phyloP scores from a whole-genome alignment of 345 rosid species.

The Moricandia arvensis region DNA sequence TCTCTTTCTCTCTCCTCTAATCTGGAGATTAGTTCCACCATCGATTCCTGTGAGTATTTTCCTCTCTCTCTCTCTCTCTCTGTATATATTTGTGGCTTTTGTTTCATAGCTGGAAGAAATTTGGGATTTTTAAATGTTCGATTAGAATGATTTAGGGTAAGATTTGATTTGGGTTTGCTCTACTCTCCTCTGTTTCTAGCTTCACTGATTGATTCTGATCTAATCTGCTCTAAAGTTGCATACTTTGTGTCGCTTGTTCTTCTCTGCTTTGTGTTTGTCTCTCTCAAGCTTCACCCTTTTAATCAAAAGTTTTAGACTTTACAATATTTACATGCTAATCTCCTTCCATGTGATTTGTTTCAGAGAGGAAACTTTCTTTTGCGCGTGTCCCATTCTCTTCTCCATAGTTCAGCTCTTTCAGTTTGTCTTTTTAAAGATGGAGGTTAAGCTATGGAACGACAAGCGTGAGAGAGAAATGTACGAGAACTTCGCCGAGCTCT shows the following conservation, averaged over 20 bases:
- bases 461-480: conserved; percentile 98
- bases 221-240: background rate
- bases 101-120: background rate
- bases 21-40: conserved; percentile 31
- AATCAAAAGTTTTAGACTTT: background rate
- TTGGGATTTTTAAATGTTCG: background rate
- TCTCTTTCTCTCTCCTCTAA: conserved; percentile 39
- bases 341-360: background rate
- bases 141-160: conserved; percentile 39
- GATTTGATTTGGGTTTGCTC: background rate
- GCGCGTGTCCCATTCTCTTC: conserved; percentile 99
- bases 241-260: background rate
- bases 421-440: conserved; percentile 66
- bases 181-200: conserved; percentile 7
- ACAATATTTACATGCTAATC: background rate
- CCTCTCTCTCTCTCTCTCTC: background rate
- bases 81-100: background rate
- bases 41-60: conserved; percentile 44
- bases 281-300: conserved; percentile 10
- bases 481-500: conserved; percentile 93
- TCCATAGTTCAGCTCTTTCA: conserved; percentile 43
- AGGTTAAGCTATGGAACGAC: conserved; percentile 93
- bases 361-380: conserved; percentile 37
- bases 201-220: conserved; percentile 1
- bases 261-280: background rate